Evolutionary conservation across 225 moss, liverwort and hornwort species (phyloP).

Genomic region (Climacium dendroides): DNA sequence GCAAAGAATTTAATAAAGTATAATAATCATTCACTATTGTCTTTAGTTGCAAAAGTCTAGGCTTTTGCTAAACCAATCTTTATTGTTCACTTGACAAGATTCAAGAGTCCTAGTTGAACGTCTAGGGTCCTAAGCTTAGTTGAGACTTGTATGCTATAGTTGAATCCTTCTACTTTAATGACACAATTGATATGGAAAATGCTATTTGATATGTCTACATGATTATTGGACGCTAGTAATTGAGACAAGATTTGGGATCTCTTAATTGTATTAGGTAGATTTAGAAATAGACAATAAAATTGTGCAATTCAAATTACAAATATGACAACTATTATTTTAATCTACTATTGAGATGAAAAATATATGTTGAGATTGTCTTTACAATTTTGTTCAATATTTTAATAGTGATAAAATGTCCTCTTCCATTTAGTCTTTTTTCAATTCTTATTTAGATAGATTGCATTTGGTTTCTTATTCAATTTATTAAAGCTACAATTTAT

Average conservation of each 20-base stretch:
- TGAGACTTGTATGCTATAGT: neutral
- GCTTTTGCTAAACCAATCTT: neutral
- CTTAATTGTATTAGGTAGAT: neutral
- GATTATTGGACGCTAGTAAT: neutral
- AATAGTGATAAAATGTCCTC: too few species aligned
- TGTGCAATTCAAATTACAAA: neutral
- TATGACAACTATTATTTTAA: neutral
- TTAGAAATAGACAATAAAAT: neutral
- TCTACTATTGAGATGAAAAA: neutral
- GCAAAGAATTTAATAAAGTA: neutral
- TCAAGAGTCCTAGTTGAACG: rapidly evolving
- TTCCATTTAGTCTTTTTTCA: too few species aligned
- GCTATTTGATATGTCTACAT: neutral
- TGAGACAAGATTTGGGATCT: neutral
- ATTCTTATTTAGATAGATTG: neutral
- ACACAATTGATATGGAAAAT: neutral
- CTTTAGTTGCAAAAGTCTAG: neutral
- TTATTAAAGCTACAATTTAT: neutral
- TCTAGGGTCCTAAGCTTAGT: neutral
- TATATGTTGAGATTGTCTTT: neutral
- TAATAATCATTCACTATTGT: neutral
- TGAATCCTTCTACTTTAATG: neutral
- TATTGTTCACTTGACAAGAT: rapidly evolving
- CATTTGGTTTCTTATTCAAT: neutral
- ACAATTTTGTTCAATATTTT: too few species aligned